Conservation (phyloP, 768 basidiomycete genomes). For the Pleurotus platypus region DNA sequence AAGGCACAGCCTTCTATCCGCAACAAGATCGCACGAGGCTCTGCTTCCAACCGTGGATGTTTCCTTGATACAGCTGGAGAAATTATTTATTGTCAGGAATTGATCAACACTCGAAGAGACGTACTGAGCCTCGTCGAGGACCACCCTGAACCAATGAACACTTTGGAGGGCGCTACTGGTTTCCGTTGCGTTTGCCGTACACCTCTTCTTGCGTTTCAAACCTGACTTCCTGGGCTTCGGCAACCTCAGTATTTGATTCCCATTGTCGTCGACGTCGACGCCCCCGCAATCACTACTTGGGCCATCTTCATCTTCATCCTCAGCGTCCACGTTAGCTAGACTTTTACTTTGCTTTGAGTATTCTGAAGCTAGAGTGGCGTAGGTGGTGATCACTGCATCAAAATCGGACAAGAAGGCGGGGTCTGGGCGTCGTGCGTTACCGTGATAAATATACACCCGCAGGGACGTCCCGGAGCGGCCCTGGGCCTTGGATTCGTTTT, state of each 20-base stretch:
- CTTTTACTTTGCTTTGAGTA: conserved; percentile 85
- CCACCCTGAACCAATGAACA: conserved; percentile 94
- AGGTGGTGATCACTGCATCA: conserved; percentile 97
- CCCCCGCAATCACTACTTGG: conserved; percentile 63
- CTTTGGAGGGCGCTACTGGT: conserved; percentile 83
- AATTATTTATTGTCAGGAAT: conserved; percentile 4
- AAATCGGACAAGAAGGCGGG: conserved; percentile 88
- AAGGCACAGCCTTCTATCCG: conserved; percentile 88
- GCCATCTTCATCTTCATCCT: conserved; percentile 64
- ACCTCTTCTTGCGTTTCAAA: conserved; percentile 61
- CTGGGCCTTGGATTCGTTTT: conserved; percentile 26
- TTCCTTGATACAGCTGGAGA: conserved; percentile 89
- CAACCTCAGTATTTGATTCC: conserved; percentile 55
- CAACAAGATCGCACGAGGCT: conserved; percentile 91
- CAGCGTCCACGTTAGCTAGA: conserved; percentile 51
- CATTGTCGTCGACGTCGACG: conserved; percentile 65
- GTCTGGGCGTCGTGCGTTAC: conserved; percentile 82
- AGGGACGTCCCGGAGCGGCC: conserved; percentile 48
- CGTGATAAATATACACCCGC: conserved; percentile 96
- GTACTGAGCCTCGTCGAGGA: conserved; percentile 94
- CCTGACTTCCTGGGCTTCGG: conserved; percentile 67
- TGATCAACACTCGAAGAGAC: conserved; percentile 27
- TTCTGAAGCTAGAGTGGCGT: conserved; percentile 92
- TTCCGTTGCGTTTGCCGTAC: conserved; percentile 30
- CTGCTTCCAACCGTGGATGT: conserved; percentile 90